Evolutionary conservation across 352 stramenopile genomes (phyloP).

Genomic region (Globisporangium ultimum): DNA sequence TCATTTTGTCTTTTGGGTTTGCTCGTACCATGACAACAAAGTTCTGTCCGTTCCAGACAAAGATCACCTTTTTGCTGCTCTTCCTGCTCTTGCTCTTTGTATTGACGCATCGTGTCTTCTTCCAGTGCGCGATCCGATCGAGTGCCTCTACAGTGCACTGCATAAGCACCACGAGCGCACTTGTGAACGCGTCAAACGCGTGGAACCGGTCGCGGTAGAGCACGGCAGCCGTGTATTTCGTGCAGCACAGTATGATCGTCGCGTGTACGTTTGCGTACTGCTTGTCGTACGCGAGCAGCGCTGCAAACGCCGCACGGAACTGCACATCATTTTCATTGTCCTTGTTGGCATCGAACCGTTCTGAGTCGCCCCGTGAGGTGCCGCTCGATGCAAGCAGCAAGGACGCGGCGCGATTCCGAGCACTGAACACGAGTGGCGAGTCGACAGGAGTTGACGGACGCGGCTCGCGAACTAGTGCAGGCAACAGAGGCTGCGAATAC

Average conservation of each 20-base stretch:
- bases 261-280: slow-evolving; percentile 17
- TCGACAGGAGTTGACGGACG: neutral
- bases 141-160: slow-evolving; percentile 28
- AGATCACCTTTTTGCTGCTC: slow-evolving; percentile 11
- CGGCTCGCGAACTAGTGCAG: too few relatives aligned
- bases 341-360: too few relatives aligned
- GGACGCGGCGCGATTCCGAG: slow-evolving; percentile 15
- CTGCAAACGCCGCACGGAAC: slow-evolving; percentile 25
- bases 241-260: slow-evolving; percentile 14
- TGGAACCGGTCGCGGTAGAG: slow-evolving; percentile 62
- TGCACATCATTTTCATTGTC: slow-evolving; percentile 18
- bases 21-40: slow-evolving; percentile 44
- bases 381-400: slow-evolving; percentile 15
- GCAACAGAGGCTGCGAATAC: neutral
- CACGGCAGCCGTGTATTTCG: slow-evolving; percentile 32
- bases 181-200: slow-evolving; percentile 50
- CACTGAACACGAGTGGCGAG: slow-evolving; percentile 10
- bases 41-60: slow-evolving; percentile 56
- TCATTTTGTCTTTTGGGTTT: too few relatives aligned
- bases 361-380: neutral
- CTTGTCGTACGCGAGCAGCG: slow-evolving; percentile 39
- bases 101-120: slow-evolving; percentile 3
- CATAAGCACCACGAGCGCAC: slow-evolving; percentile 27
- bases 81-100: neutral
- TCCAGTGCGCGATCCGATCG: slow-evolving; percentile 40